Base-by-base conservation (phyloP, 2,329 filamentous ascomycete species). In the Trichoderma atrobrunneum region DNA sequence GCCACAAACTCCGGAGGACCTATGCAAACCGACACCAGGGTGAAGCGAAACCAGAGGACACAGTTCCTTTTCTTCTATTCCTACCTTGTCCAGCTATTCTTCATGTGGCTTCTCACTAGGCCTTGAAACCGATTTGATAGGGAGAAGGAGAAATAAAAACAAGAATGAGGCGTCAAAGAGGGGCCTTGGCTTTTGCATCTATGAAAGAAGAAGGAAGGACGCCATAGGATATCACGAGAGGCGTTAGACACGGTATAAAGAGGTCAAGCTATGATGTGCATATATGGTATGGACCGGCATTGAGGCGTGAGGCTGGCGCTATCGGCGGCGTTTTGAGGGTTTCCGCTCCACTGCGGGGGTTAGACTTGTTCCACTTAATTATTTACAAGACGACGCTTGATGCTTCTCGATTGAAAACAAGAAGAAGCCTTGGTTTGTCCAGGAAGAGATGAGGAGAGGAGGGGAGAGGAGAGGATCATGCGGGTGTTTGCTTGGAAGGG, bases 51-150 rank as follows among this genome's bases (percentile, higher is more conserved):
- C 82, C 90, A 94, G 80, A 87, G 95, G 74, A 97, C 94, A 1
- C 94, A 97, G 82, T 97, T 97, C 79, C 86, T 98, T 76, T 97
- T 97, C 82, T 87, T 95, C 76, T 98, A 99, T 83, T 95, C 95
- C 59, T 99, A 98, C 82, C 86, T 97, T 70, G 91, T 98, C 71
- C 96, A 99, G 84, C 88, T 98, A 76, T 85, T 95, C 71, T 97
- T 98, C 82, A 99, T 98, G 95, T 96, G 95, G 91, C 82, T 89
- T 75, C 82, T 90, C 72, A 88, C 84, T 73, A 81, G 84, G 72
- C 81, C 83, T 32, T 87, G 74, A 76, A 69, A 28, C 1, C 7
- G 14, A 24, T 21, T 24, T 26, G 7, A 34, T 61, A 12, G 10
- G 34, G 32, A 1, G 12, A 43, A 66, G 8, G 21, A n/a, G 28